phyloP scores from a whole-genome alignment of 225 moss, liverwort and hornwort genomes.

The Sphagnum tenellum region DNA sequence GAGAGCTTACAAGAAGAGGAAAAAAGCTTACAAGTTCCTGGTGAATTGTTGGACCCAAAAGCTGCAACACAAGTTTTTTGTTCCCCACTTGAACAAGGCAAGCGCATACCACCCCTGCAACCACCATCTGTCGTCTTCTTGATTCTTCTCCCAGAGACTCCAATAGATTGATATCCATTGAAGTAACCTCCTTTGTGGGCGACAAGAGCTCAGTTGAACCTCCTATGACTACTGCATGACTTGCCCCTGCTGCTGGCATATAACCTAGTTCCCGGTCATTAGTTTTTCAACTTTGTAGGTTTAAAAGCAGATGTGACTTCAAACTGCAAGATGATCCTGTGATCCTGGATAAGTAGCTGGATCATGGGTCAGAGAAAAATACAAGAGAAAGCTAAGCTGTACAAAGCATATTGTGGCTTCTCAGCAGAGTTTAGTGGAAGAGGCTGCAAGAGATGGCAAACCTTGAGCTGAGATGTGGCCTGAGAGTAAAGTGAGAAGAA shows the following conservation, averaged over 20 bases:
- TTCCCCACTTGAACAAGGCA: constrained; percentile 72
- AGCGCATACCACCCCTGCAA: constrained; percentile 62
- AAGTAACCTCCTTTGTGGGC: constrained; percentile 22
- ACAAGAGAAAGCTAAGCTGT: no score
- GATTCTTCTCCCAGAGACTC: constrained; percentile 23
- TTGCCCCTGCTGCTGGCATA: neutral
- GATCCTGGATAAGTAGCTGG: no score
- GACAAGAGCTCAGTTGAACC: constrained; percentile 6
- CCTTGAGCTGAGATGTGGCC: constrained; percentile 55
- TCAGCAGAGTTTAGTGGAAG: no score
- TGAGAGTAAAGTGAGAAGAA: constrained; percentile 65
- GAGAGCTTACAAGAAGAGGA: no score
- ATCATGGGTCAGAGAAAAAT: no score
- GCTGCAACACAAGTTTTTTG: constrained; percentile 52
- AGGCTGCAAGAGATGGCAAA: constrained; percentile 4
- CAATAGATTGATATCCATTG: constrained; percentile 10
- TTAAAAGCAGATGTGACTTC: no score
- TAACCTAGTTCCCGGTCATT: neutral
- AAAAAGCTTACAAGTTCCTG: constrained; percentile 65
- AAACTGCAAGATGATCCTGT: no score
- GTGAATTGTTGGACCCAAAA: constrained; percentile 49
- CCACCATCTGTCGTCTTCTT: constrained; percentile 28
- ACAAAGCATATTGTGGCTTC: no score
- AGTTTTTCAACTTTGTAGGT: neutral
- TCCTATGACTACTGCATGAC: neutral